Conservation (phyloP, 1,139 yeast species). For the Lodderomyces parapsilosis region DNA sequence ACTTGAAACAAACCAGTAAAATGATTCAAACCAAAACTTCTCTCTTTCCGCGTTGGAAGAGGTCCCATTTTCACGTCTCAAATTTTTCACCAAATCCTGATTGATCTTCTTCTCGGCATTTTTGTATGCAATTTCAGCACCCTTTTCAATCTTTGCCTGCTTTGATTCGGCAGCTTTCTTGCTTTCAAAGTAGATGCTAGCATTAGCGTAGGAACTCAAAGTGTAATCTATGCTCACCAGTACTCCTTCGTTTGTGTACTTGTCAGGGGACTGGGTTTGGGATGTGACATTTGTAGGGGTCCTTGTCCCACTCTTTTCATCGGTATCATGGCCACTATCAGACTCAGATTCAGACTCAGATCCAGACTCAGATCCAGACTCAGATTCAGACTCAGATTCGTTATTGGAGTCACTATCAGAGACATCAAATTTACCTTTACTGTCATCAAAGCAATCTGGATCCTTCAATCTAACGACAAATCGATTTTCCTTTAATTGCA, state of each 20-base stretch:
- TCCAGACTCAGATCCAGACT: slow-evolving; percentile 28
- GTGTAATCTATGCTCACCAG: slow-evolving; percentile 67
- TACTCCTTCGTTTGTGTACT: slow-evolving; percentile 16
- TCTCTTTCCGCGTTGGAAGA: slow-evolving; percentile 60
- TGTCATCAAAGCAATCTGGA: slow-evolving; percentile 25
- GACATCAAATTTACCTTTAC: slow-evolving; percentile 18
- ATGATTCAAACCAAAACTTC: slow-evolving; percentile 91
- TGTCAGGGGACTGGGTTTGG: neutral
- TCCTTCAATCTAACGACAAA: slow-evolving; percentile 60
- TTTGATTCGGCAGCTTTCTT: slow-evolving; percentile 77
- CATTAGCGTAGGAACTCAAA: slow-evolving; percentile 85
- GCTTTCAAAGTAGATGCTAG: slow-evolving; percentile 78
- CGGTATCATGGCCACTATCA: slow-evolving; percentile 19
- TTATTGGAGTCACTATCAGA: slow-evolving; percentile 26
- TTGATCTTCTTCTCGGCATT: slow-evolving; percentile 81
- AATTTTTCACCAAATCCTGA: slow-evolving; percentile 65
- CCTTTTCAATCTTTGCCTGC: slow-evolving; percentile 77
- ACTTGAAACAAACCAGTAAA: slow-evolving; percentile 85
- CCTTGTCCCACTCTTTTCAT: neutral
- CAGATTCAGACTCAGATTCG: slow-evolving; percentile 33
- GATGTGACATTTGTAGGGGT: neutral
- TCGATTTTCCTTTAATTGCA: slow-evolving; percentile 68
- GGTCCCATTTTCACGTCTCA: slow-evolving; percentile 63
- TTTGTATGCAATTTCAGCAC: slow-evolving; percentile 74
- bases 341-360: slow-evolving; percentile 31